These are phyloP conservation scores for Populus tomentosa DNA, from an alignment of 441 rosid genomes.

Conservation along the genomic window DNA sequence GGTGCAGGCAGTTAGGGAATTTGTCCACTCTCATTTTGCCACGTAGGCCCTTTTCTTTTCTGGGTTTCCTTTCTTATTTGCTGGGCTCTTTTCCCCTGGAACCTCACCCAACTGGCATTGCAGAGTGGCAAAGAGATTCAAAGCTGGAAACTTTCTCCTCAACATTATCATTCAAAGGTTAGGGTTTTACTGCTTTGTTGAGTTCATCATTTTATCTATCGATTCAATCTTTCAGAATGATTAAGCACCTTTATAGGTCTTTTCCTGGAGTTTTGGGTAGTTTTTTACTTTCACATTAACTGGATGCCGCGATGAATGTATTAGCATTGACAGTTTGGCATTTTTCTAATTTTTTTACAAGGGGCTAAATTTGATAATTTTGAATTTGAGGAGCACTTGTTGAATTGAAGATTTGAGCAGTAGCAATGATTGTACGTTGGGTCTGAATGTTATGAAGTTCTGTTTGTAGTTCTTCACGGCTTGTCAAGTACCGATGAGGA, in stretches of 20 bases:
- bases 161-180: background rate
- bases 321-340: background rate
- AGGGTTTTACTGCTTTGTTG: background rate
- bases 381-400: background rate
- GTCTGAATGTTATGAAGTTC: background rate
- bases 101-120: background rate
- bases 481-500: too few relatives aligned
- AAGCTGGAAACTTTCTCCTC: background rate
- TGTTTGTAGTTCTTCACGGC: too few relatives aligned
- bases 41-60: background rate
- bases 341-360: background rate
- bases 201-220: background rate
- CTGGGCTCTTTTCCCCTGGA: background rate
- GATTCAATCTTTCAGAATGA: background rate
- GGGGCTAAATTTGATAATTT: background rate
- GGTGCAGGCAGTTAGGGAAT: background rate
- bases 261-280: background rate
- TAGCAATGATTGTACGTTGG: background rate
- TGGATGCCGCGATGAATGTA: background rate
- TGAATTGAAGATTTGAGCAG: constrained; percentile 9
- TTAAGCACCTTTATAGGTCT: background rate
- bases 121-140: background rate
- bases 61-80: background rate
- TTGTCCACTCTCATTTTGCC: constrained; percentile 3
- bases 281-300: background rate